Base-by-base conservation (phyloP, 768 basidiomycete genomes). In the Sistotremastrum niveocremeum region DNA sequence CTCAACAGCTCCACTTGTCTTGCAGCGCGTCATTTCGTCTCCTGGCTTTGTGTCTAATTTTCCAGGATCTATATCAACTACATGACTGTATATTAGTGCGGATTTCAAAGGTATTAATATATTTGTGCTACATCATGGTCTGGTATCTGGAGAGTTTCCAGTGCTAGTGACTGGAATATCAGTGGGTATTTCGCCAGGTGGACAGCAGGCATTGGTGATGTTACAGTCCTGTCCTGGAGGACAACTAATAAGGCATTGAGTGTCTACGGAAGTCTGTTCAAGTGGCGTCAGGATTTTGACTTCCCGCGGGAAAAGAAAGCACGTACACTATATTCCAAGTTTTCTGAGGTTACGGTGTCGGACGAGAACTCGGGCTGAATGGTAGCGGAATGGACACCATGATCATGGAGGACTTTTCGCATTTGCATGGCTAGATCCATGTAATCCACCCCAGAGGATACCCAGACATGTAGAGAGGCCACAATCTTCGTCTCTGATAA, bases 1-100 rank as follows among this genome's bases (percentile, higher is more conserved):
- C 51, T 62, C 62, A 39, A 73, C 74, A n/a, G 73, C 74, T 45
- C 64, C 57, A 36, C 54, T 68, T 11, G 67, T 87, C 42, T 60
- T 76, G 34, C 77, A 84, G 53, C 69, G 77, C 39, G 60, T 88
- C 39, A 65, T 72, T 28, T 68, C 79, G 11, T 76, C 76, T 6
- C 72, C 75, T 46, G 67, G 76, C 0, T 84, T 87, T 57, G 72
- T 79, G 7, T 69, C 80, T 33, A 86, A 79, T 55, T 87, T 87
- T 61, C 83, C 50, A 6, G 20, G 20, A 20, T 20, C 20, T 20
- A 20, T 20, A 20, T 20, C 20, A 20, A 20, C 20, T 20, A 20
- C 20, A 20, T 20, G 20, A 20, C 20, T 20, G 20, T 20, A 20
- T 20, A 20, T 20, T 20, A 20, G 20, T 20, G 20, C 20, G 20